Percentiles rank a stretch among this genome's conserved stretches.
phyloP scores from a whole-genome alignment of 345 rosid species.

The Rhizophora apiculata region DNA sequence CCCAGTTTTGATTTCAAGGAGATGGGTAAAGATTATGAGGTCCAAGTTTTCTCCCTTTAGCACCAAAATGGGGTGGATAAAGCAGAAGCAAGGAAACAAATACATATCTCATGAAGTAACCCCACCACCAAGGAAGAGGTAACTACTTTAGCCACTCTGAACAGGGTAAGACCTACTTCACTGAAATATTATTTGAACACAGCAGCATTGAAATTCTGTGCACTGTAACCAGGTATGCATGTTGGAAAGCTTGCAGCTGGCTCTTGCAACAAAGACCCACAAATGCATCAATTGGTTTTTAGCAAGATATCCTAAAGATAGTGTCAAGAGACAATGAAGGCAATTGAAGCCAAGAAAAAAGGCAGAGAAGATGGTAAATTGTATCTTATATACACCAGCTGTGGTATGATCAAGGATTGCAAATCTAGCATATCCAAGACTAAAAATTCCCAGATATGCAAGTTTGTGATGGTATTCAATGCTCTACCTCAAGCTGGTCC shows the following conservation, averaged over 20 bases:
- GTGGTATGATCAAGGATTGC: no score
- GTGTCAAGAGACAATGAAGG: not conserved
- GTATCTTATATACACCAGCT: no score
- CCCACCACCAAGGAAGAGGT: not conserved
- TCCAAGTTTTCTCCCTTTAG: not conserved
- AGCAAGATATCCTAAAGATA: not conserved
- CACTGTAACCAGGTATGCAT: no score
- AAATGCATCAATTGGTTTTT: not conserved
- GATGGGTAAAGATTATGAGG: not conserved
- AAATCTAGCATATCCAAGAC: not conserved
- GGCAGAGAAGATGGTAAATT: no score
- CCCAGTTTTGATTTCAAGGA: not conserved
- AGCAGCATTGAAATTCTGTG: not conserved
- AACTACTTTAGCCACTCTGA: not conserved
- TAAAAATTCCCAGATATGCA: not conserved
- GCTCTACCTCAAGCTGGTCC: not conserved
- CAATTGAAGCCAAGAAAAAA: not conserved
- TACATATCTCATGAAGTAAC: not conserved
- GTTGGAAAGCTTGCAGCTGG: no score
- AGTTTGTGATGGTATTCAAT: no score
- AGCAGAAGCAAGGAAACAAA: not conserved
- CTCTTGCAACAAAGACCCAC: not conserved
- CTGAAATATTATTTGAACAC: not conserved
- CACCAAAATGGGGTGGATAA: constrained; percentile 2
- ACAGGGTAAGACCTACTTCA: not conserved